Evolutionary conservation across 305 asterid genomes (phyloP).

Genomic region (Ilex paraguariensis): DNA sequence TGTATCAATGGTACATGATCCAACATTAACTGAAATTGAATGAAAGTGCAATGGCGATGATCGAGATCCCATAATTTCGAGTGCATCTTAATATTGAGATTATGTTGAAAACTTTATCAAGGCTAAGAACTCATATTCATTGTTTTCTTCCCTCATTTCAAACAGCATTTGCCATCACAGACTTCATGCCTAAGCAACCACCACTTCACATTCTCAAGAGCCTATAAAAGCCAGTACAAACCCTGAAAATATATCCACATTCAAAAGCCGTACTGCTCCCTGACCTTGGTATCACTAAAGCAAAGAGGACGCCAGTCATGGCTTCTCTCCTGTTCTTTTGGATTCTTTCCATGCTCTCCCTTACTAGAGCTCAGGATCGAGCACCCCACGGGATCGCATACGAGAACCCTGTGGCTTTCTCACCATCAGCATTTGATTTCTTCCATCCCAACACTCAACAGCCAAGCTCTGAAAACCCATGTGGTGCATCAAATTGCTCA

Average conservation of each 20-base stretch:
- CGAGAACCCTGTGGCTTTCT: constrained; percentile 45
- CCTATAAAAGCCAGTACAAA: constrained; percentile 36
- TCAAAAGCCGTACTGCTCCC: constrained; percentile 2
- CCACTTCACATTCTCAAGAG: constrained; percentile 16
- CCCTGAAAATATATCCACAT: constrained; percentile 7
- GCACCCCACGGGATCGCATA: constrained; percentile 55
- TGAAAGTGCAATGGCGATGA: too few species aligned
- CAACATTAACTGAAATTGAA: too few species aligned
- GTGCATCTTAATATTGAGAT: too few species aligned
- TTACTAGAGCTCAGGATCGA: constrained; percentile 44
- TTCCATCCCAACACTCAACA: constrained; percentile 48
- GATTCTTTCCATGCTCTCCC: constrained; percentile 23
- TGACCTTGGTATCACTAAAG: constrained; percentile 4
- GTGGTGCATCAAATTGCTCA: constrained; percentile 27
- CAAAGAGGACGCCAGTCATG: constrained; percentile 18
- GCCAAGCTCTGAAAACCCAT: constrained; percentile 15
- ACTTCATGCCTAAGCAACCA: constrained; percentile 48
- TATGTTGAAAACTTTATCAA: too few species aligned
- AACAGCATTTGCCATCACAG: constrained; percentile 15
- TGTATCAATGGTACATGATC: too few species aligned
- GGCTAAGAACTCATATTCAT: constrained; percentile 27
- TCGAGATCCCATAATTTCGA: too few species aligned
- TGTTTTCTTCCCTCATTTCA: constrained; percentile 27
- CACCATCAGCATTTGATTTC: constrained; percentile 61
- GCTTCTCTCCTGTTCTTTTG: constrained; percentile 34